Evolutionary conservation across 352 stramenopile genomes (phyloP).

Genomic region (Hyphochytrium catenoides): DNA sequence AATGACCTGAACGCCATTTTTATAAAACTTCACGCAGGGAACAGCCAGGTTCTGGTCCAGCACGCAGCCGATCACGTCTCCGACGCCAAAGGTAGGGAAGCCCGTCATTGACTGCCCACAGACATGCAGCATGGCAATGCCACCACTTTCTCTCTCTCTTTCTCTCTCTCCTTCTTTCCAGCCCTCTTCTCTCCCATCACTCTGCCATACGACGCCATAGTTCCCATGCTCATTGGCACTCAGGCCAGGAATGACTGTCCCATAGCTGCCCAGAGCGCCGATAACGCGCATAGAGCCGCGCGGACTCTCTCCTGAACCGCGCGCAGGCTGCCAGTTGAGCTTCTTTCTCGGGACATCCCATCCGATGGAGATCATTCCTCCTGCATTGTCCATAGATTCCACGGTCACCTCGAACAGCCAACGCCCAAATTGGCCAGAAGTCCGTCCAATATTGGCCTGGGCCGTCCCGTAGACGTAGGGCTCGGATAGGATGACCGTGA

Average conservation of each 20-base stretch:
- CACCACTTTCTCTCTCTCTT: conserved; percentile 14
- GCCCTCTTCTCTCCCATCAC: conserved; percentile 21
- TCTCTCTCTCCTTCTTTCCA: conserved; percentile 15
- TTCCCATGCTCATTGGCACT: conserved; percentile 20
- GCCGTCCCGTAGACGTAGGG: conserved; percentile 38
- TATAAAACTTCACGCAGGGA: conserved; percentile 35
- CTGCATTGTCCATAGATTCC: conserved; percentile 24
- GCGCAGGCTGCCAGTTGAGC: conserved; percentile 6
- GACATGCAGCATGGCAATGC: conserved; percentile 39
- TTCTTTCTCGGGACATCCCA: conserved; percentile 28
- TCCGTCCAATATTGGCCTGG: conserved; percentile 31
- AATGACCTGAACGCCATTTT: conserved; percentile 39
- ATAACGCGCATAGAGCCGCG: not conserved
- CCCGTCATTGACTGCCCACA: conserved; percentile 35
- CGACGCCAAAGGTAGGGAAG: conserved; percentile 27
- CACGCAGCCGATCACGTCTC: conserved; percentile 37
- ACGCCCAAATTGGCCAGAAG: conserved; percentile 32
- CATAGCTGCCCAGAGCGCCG: conserved; percentile 1
- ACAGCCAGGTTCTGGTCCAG: conserved; percentile 41
- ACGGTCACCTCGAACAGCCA: conserved; percentile 43
- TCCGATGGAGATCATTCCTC: conserved; percentile 41
- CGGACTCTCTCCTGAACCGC: not conserved
- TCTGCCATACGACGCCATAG: conserved; percentile 42
- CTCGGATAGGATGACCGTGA: conserved; percentile 29
- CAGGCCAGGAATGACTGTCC: conserved; percentile 27